Conservation (phyloP, 2,329 filamentous ascomycete species). For the Colletotrichum cuscutae region DNA sequence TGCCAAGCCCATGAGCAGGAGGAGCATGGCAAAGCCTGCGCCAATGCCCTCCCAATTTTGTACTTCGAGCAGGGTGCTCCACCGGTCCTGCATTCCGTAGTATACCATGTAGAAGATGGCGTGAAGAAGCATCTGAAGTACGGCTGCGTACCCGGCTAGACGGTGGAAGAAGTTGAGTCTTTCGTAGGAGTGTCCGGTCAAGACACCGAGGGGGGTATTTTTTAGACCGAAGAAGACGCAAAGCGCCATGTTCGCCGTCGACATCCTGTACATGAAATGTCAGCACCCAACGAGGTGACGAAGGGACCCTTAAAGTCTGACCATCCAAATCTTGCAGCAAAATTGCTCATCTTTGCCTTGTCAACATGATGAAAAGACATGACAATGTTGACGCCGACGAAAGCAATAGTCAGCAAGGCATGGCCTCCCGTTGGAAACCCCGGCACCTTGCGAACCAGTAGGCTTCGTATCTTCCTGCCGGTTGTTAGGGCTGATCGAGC, state of each 20-base stretch:
- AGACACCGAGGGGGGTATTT: constrained; percentile 64
- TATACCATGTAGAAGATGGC: background rate
- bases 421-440: constrained; percentile 40
- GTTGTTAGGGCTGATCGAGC: background rate
- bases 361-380: constrained; percentile 46
- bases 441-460: background rate
- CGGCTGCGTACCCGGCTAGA: constrained; percentile 47
- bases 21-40: constrained; percentile 40
- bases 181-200: constrained; percentile 66
- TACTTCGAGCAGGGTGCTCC: background rate
- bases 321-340: constrained; percentile 51
- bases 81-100: background rate
- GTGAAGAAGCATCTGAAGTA: background rate
- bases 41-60: constrained; percentile 45
- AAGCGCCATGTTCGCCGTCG: background rate
- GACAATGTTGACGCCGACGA: constrained; percentile 46
- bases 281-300: background rate
- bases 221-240: constrained; percentile 56
- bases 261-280: background rate
- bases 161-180: constrained; percentile 67
- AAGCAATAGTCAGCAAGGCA: constrained; percentile 41
- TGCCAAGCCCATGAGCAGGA: constrained; percentile 40
- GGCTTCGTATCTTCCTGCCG: background rate
- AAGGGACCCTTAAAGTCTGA: constrained; percentile 49
- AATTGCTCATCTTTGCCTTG: constrained; percentile 42